phyloP scores from a whole-genome alignment of 345 rosid genomes.

The Eucalyptus albens region DNA sequence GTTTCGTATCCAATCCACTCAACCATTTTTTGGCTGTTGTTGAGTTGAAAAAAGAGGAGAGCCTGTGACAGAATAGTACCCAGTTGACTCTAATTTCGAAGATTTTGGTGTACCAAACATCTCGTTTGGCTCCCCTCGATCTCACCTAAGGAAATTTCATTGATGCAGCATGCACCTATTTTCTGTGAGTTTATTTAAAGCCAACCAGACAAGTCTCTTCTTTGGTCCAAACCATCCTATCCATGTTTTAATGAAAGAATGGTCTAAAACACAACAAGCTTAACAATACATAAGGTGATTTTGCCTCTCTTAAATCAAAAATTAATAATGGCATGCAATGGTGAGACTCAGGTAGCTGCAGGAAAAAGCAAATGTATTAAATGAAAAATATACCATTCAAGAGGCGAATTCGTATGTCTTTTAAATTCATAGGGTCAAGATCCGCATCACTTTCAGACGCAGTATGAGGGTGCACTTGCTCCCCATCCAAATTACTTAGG shows the following conservation, averaged over 20 bases:
- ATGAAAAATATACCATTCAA: conserved; percentile 55
- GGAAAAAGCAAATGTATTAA: neutral
- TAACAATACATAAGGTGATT: neutral
- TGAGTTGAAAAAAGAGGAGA: neutral
- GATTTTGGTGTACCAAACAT: neutral
- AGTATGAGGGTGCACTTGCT: conserved; percentile 43
- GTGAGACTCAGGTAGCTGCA: neutral
- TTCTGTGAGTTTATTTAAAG: neutral
- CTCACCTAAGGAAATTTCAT: neutral
- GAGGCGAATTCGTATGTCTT: conserved; percentile 75
- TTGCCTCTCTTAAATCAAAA: neutral
- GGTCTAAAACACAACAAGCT: neutral
- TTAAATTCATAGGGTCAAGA: conserved; percentile 56
- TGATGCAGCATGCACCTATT: neutral
- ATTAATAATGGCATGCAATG: neutral
- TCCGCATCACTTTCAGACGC: conserved; percentile 17
- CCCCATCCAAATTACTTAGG: conserved; percentile 57
- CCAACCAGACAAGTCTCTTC: neutral
- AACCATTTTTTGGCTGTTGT: neutral
- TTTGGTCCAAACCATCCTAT: neutral
- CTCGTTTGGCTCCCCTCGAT: neutral
- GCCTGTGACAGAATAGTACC: neutral
- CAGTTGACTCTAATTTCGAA: neutral
- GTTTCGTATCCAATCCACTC: neutral
- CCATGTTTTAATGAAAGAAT: neutral